A percentile compares a stretch with the other conserved stretches of the same genome.
Evolutionary conservation across 805 yeast species (phyloP).

Genomic region (Wickerhamomyces hampshirensis): DNA sequence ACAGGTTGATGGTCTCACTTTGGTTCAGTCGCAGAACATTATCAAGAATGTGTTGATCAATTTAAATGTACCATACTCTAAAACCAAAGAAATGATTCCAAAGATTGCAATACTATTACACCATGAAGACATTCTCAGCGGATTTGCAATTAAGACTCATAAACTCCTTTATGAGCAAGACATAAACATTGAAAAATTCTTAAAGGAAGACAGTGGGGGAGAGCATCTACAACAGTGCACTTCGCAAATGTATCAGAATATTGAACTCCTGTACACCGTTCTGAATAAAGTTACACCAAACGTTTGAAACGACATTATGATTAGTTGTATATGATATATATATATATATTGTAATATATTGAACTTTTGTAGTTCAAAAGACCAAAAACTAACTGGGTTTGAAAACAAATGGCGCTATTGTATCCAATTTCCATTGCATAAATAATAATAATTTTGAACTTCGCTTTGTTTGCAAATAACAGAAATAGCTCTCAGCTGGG

Average conservation of each 20-base stretch:
- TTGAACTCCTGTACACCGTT: constrained; percentile 15
- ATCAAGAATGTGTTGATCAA: constrained; percentile 29
- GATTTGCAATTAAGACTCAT: constrained; percentile 30
- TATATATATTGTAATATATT: too few species aligned
- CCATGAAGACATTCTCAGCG: constrained; percentile 25
- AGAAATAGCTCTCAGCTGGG: too few species aligned
- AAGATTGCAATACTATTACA: constrained; percentile 23
- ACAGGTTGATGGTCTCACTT: constrained; percentile 25
- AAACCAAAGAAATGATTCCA: constrained; percentile 24
- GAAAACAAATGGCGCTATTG: too few species aligned
- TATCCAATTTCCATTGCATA: too few species aligned
- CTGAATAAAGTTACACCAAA: constrained; percentile 2
- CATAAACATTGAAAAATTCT: constrained; percentile 20
- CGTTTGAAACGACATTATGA: neutral
- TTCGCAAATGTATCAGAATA: constrained; percentile 26
- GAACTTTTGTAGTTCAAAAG: neutral
- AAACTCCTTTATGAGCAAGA: constrained; percentile 26
- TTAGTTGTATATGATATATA: too few species aligned
- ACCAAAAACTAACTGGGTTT: too few species aligned
- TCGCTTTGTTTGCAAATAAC: too few species aligned
- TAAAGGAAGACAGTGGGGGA: constrained; percentile 17
- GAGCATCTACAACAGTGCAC: constrained; percentile 25
- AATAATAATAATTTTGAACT: too few species aligned
- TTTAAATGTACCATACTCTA: constrained; percentile 28
- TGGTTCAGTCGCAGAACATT: constrained; percentile 30